Evolutionary conservation across 2,329 filamentous ascomycete species (phyloP), one percentile per base, ranked within the genome.

Genomic region (Fusarium anthophilum): DNA sequence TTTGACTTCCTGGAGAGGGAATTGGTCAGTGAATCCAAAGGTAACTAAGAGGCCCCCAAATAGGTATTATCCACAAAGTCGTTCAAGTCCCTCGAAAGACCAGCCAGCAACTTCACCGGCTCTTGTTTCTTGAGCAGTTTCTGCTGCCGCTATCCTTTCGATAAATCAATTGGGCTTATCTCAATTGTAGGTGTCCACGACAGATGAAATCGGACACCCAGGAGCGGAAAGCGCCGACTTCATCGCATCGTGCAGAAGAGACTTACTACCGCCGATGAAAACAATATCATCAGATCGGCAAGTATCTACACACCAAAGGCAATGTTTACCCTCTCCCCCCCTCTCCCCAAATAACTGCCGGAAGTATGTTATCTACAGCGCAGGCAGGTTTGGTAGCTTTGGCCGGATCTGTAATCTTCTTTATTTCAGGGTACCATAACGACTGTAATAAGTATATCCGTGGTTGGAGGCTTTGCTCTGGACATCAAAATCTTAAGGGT

Each of bases 121-220:
- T 4, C 86, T 86, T 0, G 85, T 84, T 18, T 80, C 81, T 2
- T 79, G 71, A 11, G 89, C 80, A 8, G 85, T 83, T 8, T 70
- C 73, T 12, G 72, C 75, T 17, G 76, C 82, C 13, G 72, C 75
- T 17, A 76, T 82, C 0, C 81, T 82, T 18, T 90, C 91, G 2
- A 93, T 73, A 35, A 88, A 89, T 20, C 85, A 91, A 30, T 94
- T 83, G 0, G 92, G 90, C 85, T 94, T 94, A 8, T 91, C 92
- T 84, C 90, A 94, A 30, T 88, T 84, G 82, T 90, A 94, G 0
- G 86, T 89, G 77, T 91, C 88, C 22, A 85, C 79, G 24, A 93
- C 80, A 57, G 94, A 91, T 83, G 92, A 87, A 5, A 86, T 81
- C 0, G 92, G 92, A 2, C 91, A 86, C 2, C 89, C 89, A 5